phyloP scores from a whole-genome alignment of 2,329 filamentous ascomycete genomes.

The Xylariaceae sp. region DNA sequence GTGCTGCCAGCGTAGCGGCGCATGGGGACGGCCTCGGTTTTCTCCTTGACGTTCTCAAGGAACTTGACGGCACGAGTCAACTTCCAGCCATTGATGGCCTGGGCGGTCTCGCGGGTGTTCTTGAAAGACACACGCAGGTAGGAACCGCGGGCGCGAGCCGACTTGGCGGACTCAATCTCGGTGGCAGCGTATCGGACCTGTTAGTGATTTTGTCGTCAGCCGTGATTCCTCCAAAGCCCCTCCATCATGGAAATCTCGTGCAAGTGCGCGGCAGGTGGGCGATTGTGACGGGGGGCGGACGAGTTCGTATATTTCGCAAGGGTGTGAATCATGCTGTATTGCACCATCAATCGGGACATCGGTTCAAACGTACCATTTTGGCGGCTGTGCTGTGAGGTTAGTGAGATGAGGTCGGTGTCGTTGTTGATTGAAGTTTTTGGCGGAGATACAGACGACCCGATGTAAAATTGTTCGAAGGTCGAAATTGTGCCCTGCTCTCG shows the following conservation, averaged over 20 bases:
- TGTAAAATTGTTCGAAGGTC: conserved; percentile 36
- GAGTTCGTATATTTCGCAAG: conserved; percentile 27
- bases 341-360: conserved; percentile 1
- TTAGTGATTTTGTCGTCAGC: conserved; percentile 20
- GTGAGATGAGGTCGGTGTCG: conserved; percentile 52
- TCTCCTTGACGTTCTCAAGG: conserved; percentile 96
- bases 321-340: conserved; percentile 6
- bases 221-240: conserved; percentile 6
- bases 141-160: conserved; percentile 94
- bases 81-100: conserved; percentile 99
- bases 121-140: conserved; percentile 99
- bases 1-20: conserved; percentile 94
- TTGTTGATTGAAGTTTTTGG: conserved; percentile 44
- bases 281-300: conserved; percentile 6
- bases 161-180: conserved; percentile 83
- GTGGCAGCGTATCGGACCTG: conserved; percentile 96
- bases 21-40: conserved; percentile 98
- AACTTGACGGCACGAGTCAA: conserved; percentile 89
- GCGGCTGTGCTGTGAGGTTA: conserved; percentile 45
- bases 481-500: conserved; percentile 40
- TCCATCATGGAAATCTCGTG: conserved; percentile 1
- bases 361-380: conserved; percentile 48
- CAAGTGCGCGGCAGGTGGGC: not conserved
- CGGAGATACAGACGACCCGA: conserved; percentile 34
- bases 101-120: conserved; percentile 99